Evolutionary conservation across 2,329 filamentous ascomycete genomes (phyloP), one percentile per base, ranked within the genome.

Genomic region (Penicillium sp.): DNA sequence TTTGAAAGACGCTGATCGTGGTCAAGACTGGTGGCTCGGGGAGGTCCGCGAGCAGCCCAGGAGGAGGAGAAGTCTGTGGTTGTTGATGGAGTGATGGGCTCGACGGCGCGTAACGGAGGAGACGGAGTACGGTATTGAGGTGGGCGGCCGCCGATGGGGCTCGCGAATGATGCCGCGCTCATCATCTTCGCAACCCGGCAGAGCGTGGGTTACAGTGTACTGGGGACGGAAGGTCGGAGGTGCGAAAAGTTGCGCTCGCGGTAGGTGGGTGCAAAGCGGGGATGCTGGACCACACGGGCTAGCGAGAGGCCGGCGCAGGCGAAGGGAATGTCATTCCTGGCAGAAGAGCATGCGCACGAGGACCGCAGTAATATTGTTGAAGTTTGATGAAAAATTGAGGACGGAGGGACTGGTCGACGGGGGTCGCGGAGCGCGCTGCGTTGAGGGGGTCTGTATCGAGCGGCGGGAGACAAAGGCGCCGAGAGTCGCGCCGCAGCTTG

Each of bases 121-220:
- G 77, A 78, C 52, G 77, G 77, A 52, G 77, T 79, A 60, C 74
- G 74, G 62, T 79, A 79, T 46, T 72, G 70, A 49, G 71, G 66
- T 53, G 76, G 76, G 53, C 74, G 75, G 57, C 63, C 63, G 51
- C 67, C 70, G 52, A 67, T 54, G 36, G 69, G 67, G 52, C 60
- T 67, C 48, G 71, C 56, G 49, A 76, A 77, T 32, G 74, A 76
- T 21, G 71, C 71, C 57, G 74, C 67, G 54, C 61, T 71, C 58
- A 74, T 71, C 74, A 76, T 77, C 47, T 55, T 65, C 49, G 56
- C 58, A 49, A 52, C 45, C 57, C 52, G 42, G 52, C 38, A 24
- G 45, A 47, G 38, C 47, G 52, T 52, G 47, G 31, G 14, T 32
- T 38, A 51, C 48, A 44, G 49, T 49, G 49, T 52, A 52, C 53